Conservation (phyloP, 805 yeast species). For the Candida vartiovaarae region DNA sequence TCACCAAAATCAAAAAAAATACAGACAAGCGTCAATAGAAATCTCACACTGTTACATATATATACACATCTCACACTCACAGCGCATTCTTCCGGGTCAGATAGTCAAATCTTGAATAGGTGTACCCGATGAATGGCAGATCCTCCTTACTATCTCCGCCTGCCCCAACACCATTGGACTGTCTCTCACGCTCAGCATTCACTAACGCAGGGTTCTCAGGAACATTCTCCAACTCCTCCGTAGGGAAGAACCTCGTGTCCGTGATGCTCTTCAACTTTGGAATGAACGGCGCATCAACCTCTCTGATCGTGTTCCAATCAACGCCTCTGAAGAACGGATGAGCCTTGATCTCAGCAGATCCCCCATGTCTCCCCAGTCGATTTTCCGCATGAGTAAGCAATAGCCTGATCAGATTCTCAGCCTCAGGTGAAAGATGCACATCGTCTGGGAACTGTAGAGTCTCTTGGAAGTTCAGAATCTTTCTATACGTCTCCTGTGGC, state of each 20-base stretch:
- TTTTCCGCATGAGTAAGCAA: conserved; percentile 83
- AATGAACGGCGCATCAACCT: conserved; percentile 84
- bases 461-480: conserved; percentile 87
- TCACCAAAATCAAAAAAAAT: no score
- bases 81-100: conserved; percentile 64
- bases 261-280: conserved; percentile 90
- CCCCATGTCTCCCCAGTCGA: conserved; percentile 61
- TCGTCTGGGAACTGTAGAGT: conserved; percentile 81
- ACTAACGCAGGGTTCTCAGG: conserved; percentile 81
- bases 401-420: conserved; percentile 81
- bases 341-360: conserved; percentile 60
- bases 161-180: conserved; percentile 33
- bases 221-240: conserved; percentile 90
- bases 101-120: conserved; percentile 91
- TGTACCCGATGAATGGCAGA: conserved; percentile 94
- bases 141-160: conserved; percentile 65
- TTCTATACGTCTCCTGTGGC: conserved; percentile 92
- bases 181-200: conserved; percentile 61
- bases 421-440: conserved; percentile 80
- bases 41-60: no score
- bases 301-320: conserved; percentile 68
- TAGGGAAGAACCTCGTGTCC: conserved; percentile 96
- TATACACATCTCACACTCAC: conserved; percentile 5
- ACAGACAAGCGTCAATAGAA: no score
- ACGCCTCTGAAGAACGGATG: conserved; percentile 82